Evolutionary conservation across 306 rosid species (phyloP).

Genomic region (Pachyrhizus erosus): DNA sequence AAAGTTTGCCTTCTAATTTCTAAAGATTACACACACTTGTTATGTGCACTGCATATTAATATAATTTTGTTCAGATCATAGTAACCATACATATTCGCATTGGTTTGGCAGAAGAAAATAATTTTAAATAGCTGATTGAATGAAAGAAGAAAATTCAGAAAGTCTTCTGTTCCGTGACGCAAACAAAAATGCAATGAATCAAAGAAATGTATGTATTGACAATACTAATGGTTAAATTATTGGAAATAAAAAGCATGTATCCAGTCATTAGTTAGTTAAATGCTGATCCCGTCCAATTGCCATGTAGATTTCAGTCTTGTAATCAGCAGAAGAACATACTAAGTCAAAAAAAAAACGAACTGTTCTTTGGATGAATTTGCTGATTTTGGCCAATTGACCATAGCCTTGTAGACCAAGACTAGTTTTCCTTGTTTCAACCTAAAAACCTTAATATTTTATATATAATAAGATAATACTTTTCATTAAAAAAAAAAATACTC

Average conservation of each 20-base stretch:
- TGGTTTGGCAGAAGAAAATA: background rate
- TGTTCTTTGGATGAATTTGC: background rate
- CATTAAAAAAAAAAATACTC: background rate
- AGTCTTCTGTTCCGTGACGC: slow-evolving; percentile 32
- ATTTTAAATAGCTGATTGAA: background rate
- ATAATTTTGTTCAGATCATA: background rate
- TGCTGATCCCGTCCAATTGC: background rate
- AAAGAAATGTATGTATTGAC: background rate
- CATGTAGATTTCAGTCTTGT: background rate
- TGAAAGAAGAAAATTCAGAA: slow-evolving; percentile 7
- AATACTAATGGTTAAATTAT: background rate
- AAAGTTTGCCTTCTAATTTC: background rate
- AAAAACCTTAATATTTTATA: background rate
- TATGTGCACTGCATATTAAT: background rate
- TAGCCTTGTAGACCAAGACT: background rate
- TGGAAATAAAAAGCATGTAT: background rate
- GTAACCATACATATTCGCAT: background rate
- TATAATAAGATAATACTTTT: background rate
- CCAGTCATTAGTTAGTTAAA: background rate
- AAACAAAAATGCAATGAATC: slow-evolving; percentile 9
- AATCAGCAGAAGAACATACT: background rate
- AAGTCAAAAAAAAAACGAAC: background rate
- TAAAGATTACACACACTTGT: background rate
- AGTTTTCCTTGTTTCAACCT: background rate
- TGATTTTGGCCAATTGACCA: slow-evolving; percentile 7